Conservation (phyloP, 768 basidiomycete genomes). For the Suillus placidus region DNA sequence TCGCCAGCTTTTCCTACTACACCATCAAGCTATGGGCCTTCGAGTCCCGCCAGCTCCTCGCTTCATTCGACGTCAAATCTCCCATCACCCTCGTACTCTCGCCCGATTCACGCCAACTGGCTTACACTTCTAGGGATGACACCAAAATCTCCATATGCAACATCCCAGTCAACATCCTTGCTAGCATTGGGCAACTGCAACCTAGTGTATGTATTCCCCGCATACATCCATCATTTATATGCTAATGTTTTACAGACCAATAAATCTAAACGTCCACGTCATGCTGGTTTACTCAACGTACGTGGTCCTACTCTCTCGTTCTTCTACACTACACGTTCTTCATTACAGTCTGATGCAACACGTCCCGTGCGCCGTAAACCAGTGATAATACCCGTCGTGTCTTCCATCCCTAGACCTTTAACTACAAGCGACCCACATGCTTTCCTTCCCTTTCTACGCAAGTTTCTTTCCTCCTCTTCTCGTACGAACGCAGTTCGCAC, state of each 20-base stretch:
- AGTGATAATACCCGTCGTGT: no score
- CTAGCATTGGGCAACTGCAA: background rate
- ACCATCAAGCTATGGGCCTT: background rate
- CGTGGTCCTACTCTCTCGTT: no score
- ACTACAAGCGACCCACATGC: background rate
- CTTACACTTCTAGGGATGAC: background rate
- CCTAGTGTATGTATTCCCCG: background rate
- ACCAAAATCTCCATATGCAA: background rate
- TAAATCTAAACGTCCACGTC: no score
- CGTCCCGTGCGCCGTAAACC: no score
- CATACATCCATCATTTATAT: no score
- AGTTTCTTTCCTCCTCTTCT: background rate
- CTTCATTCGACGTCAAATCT: background rate
- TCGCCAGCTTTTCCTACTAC: background rate
- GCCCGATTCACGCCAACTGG: background rate
- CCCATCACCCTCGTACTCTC: background rate
- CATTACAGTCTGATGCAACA: no score
- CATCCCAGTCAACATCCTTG: background rate
- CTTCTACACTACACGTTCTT: no score
- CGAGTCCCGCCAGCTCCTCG: background rate
- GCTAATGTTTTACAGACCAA: background rate
- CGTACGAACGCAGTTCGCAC: background rate
- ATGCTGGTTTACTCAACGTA: no score
- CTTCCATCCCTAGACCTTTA: background rate
- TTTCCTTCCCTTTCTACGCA: background rate